A percentile compares a stretch with the other conserved stretches of the same genome.
Conservation (phyloP, 345 rosid genomes). For the Conringia planisiliqua region DNA sequence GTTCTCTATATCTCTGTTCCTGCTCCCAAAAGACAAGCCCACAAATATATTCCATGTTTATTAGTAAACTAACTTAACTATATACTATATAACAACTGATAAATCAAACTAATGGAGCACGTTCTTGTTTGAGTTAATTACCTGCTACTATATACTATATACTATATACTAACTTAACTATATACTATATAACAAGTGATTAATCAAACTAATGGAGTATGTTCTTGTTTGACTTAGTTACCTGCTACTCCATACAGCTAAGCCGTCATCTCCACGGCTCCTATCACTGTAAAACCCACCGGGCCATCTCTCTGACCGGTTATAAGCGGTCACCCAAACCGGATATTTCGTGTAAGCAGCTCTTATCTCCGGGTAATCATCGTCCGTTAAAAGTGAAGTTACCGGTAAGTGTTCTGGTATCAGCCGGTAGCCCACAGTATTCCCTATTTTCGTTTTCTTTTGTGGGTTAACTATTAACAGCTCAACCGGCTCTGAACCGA, state of each 20-base stretch:
- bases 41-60: not conserved
- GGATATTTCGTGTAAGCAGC: conserved; percentile 59
- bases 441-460: conserved; percentile 59
- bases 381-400: conserved; percentile 46
- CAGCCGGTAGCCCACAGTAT: conserved; percentile 62
- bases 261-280: conserved; percentile 73
- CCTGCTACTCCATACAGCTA: conserved; percentile 71
- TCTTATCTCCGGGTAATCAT: conserved; percentile 69
- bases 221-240: conserved; percentile 1
- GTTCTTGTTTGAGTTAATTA: conserved; percentile 1
- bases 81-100: not conserved
- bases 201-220: not conserved
- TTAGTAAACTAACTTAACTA: not conserved
- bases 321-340: conserved; percentile 74
- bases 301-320: conserved; percentile 82
- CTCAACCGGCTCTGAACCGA: conserved; percentile 55
- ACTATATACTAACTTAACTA: not conserved
- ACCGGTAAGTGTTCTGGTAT: conserved; percentile 46
- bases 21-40: conserved; percentile 26
- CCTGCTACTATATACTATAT: conserved; percentile 72
- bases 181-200: not conserved
- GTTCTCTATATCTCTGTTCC: conserved; percentile 64
- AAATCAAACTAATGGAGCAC: not conserved
- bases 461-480: conserved; percentile 58
- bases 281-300: conserved; percentile 67